Base-by-base conservation (phyloP, 2,329 filamentous ascomycete species). In the Whalleya microplaca region DNA sequence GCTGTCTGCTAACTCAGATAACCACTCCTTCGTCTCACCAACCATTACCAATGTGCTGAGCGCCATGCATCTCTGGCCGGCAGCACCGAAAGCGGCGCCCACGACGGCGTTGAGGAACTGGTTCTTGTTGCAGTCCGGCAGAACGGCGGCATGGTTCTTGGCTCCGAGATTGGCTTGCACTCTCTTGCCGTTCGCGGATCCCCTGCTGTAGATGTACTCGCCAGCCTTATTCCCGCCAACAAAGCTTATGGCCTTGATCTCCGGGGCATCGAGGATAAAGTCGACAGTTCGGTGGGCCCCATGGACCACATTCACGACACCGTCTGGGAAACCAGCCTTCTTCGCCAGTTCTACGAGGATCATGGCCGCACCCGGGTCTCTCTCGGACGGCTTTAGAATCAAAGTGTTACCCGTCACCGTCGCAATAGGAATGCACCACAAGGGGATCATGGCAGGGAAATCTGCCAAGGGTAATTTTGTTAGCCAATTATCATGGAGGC, bases 91-190 rank as follows among this genome's bases (percentile, higher is more conserved):
- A 20, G 91, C 91, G 32, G 91, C 91, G 63, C 91, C 91, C 3
- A 90, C 84, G 63, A 95, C 90, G 43, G 89, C 88, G 77, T 94
- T 95, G 68, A 95, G 78, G 64, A 92, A 91, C 68, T 93, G 89
- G 79, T 95, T 93, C 84, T 92, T 94, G 80, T 95, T 93, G 79
- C 87, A 90, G 78, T 95, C 91, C 18, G 91, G 91, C 59, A 94
- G 83, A 27, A 95, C 87, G 51, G 89, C 89, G 23, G 90, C 90
- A 73, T 95, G 91, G 81, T 95, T 95, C 84, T 95, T 95, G 64
- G 91, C 91, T 41, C 91, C 91, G 59, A 95, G 78, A 76, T 95
- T 95, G 72, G 91, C 91, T 78, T 95, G 91, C 29, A 93, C 90
- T 68, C 91, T 88, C 83, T 95, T 95, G 70, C 91, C 91, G 69